Evolutionary conservation across 2,329 filamentous ascomycete species (phyloP), one percentile per base, ranked within the genome.

Genomic region (Tolypocladium amazonense): DNA sequence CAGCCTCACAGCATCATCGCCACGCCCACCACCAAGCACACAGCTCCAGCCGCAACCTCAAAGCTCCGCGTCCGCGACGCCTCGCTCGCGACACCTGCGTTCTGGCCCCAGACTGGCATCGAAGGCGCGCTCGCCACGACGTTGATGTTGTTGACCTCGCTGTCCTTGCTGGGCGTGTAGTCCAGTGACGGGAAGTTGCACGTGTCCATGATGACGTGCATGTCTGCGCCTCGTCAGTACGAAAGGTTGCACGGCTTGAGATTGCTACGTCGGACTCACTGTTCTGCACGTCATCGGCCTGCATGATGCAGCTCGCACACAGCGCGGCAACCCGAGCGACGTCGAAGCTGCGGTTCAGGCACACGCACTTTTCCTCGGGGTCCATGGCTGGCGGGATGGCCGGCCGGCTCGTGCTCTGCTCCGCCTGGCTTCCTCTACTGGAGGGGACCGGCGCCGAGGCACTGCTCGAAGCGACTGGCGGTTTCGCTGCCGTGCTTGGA

Each of bases 301-400:
- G 63, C 6, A 64, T 58, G 41, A 77, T 72, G 60, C 75, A 77
- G 58, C 73, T 72, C 23, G 74, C 67, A 47, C 75, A 77, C 11
- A 76, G 63, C 1, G 68, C 73, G 7, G 73, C 71, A n/a, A 77
- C 62, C 43, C 66, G 62, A 39, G 70, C 66, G 15, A 77, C 75
- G 54, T 77, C 67, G 57, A 77, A 77, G 63, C 75, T 77, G 58
- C 66, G 63, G 57, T 77, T 76, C 9, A 62, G 57, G 57, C 75
- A 77, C 4, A 75, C 71, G 57, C 75, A 77, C 18, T 68, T 62
- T 57, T 67, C 64, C 59, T 77, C 75, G 1, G 67, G 67, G 20
- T 66, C 64, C 35, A 62, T 62, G 11, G 59, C 47, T 15, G 7
- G 8, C 5, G 35, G 37, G 3, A n/a, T 14, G 1, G 30, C 27